These are phyloP conservation scores for Aspergillus amoenus DNA, from an alignment of 2,329 filamentous ascomycete species.

Conservation along the genomic window DNA sequence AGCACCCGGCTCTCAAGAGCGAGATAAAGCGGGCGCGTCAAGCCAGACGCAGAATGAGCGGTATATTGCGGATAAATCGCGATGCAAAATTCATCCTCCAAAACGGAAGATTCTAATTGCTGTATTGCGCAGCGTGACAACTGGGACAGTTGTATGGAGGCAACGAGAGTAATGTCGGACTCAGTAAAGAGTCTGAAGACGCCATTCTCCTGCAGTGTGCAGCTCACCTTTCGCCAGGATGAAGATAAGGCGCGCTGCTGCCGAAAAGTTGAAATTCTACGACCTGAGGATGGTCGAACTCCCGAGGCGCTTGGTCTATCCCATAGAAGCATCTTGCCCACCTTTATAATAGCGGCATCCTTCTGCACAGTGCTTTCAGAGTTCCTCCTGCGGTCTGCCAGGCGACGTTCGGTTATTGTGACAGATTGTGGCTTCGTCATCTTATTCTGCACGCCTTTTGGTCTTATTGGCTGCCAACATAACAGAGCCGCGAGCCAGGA, in stretches of 20 bases:
- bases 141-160: slow-evolving; percentile 82
- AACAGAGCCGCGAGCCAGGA: slow-evolving; percentile 53
- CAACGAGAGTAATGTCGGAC: slow-evolving; percentile 75
- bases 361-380: slow-evolving; percentile 57
- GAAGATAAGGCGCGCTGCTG: slow-evolving; percentile 58
- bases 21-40: slow-evolving; percentile 85
- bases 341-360: slow-evolving; percentile 86
- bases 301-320: slow-evolving; percentile 65
- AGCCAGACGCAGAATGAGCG: slow-evolving; percentile 68
- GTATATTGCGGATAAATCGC: slow-evolving; percentile 95
- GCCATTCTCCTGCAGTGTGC: slow-evolving; percentile 90
- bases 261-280: slow-evolving; percentile 53
- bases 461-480: slow-evolving; percentile 53
- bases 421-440: slow-evolving; percentile 51
- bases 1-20: slow-evolving; percentile 81
- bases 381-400: slow-evolving; percentile 44
- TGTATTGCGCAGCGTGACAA: slow-evolving; percentile 89
- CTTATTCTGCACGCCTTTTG: slow-evolving; percentile 51
- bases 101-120: slow-evolving; percentile 81
- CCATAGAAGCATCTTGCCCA: slow-evolving; percentile 88
- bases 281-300: slow-evolving; percentile 33
- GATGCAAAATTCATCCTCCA: slow-evolving; percentile 91
- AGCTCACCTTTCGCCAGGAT: slow-evolving; percentile 87
- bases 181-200: slow-evolving; percentile 90
- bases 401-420: slow-evolving; percentile 43